phyloP scores from a whole-genome alignment of 2,329 filamentous ascomycete species.

The Zasmidium angulare region DNA sequence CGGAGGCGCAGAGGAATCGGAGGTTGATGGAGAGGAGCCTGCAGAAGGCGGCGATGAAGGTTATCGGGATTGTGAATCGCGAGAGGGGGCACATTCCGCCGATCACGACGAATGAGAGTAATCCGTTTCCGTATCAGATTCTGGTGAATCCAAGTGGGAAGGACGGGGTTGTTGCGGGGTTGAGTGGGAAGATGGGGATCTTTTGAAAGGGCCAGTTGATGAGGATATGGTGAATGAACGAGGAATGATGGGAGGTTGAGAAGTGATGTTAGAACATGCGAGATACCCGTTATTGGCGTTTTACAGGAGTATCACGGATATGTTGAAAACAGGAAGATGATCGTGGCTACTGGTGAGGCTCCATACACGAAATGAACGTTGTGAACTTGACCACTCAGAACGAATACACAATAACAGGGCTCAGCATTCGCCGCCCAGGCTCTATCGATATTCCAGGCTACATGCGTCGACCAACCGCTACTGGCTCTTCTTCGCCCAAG shows the following conservation, averaged over 20 bases:
- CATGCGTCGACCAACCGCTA: too few relatives aligned
- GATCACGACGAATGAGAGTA: conserved; percentile 86
- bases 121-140: conserved; percentile 95
- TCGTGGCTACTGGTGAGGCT: too few relatives aligned
- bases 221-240: not conserved
- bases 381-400: too few relatives aligned
- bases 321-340: too few relatives aligned
- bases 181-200: conserved; percentile 19
- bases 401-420: too few relatives aligned
- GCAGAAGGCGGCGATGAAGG: conserved; percentile 83
- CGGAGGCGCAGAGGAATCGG: conserved; percentile 84
- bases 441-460: too few relatives aligned
- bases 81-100: conserved; percentile 97
- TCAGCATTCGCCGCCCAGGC: too few relatives aligned
- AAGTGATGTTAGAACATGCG: not conserved
- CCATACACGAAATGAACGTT: too few relatives aligned
- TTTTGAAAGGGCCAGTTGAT: too few relatives aligned
- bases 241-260: not conserved
- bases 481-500: not conserved
- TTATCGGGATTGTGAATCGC: conserved; percentile 79
- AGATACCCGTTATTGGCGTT: not conserved
- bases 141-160: conserved; percentile 71
- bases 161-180: conserved; percentile 21
- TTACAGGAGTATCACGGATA: not conserved
- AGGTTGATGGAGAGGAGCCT: conserved; percentile 89